Conservation (phyloP, 352 stramenopile genomes). For the Lagenidium sp. region DNA sequence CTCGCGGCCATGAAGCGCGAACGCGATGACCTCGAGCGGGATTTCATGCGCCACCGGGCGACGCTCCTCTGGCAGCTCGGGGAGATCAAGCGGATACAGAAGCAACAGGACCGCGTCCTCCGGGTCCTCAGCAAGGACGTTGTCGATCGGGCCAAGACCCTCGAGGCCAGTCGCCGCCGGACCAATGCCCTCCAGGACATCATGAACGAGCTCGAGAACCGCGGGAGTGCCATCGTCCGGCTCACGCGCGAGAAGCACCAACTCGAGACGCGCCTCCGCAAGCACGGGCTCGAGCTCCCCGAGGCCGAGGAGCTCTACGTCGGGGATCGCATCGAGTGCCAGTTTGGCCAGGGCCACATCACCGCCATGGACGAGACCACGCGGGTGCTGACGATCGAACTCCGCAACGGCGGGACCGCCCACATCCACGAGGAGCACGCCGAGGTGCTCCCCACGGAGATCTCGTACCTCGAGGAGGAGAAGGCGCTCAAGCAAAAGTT, state of each 20-base stretch:
- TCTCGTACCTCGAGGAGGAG: conserved; percentile 42
- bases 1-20: conserved; percentile 56
- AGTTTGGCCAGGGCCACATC: conserved; percentile 37
- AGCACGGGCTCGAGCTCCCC: conserved; percentile 28
- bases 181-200: conserved; percentile 72
- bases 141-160: conserved; percentile 32
- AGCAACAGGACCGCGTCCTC: conserved; percentile 57
- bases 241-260: conserved; percentile 59
- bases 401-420: conserved; percentile 28
- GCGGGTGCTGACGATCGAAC: conserved; percentile 31
- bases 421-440: conserved; percentile 54
- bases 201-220: conserved; percentile 65
- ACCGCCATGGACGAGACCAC: conserved; percentile 24
- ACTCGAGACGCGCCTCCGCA: conserved; percentile 37
- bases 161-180: conserved; percentile 60
- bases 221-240: conserved; percentile 38
- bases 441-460: conserved; percentile 39
- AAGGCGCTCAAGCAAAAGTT: conserved; percentile 46
- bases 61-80: conserved; percentile 54
- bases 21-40: conserved; percentile 64
- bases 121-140: conserved; percentile 31
- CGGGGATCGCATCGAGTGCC: conserved; percentile 39
- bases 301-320: conserved; percentile 57
- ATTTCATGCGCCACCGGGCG: conserved; percentile 57
- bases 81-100: conserved; percentile 63